Conservation (phyloP, 257 asterid species). For the Jacaranda copaia region DNA sequence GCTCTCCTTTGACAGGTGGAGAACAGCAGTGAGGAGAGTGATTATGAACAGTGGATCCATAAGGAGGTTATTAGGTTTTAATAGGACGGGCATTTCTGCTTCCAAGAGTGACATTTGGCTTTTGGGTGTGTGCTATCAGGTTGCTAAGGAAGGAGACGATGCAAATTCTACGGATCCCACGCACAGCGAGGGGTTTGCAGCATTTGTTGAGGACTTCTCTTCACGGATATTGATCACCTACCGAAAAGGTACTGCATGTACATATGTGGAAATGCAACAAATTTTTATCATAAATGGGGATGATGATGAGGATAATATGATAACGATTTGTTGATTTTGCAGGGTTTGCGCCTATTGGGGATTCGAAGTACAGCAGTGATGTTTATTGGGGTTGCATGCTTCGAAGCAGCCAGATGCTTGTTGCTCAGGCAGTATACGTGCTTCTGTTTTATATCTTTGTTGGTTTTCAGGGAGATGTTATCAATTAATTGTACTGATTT, state of each 20-base stretch:
- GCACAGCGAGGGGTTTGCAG: constrained; percentile 86
- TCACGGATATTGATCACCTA: constrained; percentile 85
- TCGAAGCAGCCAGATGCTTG: constrained; percentile 99
- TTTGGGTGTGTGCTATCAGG: constrained; percentile 80
- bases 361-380: constrained; percentile 83
- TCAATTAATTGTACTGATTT: constrained; percentile 25
- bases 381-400: constrained; percentile 98
- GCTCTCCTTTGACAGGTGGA: constrained; percentile 69
- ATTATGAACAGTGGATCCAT: constrained; percentile 82
- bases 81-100: constrained; percentile 50
- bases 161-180: constrained; percentile 70
- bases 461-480: constrained; percentile 16
- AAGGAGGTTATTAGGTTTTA: constrained; percentile 81
- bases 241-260: constrained; percentile 71
- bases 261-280: neutral
- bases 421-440: constrained; percentile 76
- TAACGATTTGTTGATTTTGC: constrained; percentile 30
- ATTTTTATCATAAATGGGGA: neutral
- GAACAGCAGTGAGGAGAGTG: constrained; percentile 72
- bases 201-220: constrained; percentile 93
- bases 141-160: constrained; percentile 65
- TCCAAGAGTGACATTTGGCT: constrained; percentile 86
- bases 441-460: constrained; percentile 24
- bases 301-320: constrained; percentile 14
- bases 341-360: constrained; percentile 86